phyloP scores from a whole-genome alignment of 2,329 filamentous ascomycete species.

The Colletotrichum shisoi region DNA sequence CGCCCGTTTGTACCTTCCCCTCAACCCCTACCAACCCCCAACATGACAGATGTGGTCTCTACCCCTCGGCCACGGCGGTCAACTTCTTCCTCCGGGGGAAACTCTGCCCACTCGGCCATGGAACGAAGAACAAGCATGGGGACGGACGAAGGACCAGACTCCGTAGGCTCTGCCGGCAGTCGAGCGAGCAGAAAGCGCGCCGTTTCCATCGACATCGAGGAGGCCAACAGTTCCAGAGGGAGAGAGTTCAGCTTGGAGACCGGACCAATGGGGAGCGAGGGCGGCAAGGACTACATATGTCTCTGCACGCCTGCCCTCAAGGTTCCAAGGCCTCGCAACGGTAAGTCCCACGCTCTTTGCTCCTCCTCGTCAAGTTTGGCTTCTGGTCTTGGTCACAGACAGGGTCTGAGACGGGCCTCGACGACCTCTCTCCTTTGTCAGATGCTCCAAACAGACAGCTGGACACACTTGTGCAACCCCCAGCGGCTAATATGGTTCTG shows the following conservation, averaged over 20 bases:
- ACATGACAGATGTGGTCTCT: constrained; percentile 39
- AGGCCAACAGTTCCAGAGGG: constrained; percentile 52
- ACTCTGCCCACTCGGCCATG: constrained; percentile 38
- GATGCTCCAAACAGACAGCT: constrained; percentile 25
- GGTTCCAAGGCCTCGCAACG: constrained; percentile 66
- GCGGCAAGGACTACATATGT: constrained; percentile 57
- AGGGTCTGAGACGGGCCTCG: constrained; percentile 22
- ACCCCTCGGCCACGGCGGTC: constrained; percentile 37
- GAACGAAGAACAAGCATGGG: constrained; percentile 40
- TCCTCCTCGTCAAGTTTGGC: constrained; percentile 32
- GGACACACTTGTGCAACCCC: constrained; percentile 26
- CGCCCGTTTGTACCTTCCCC: constrained; percentile 37
- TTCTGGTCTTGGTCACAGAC: constrained; percentile 20
- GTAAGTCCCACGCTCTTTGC: constrained; percentile 52
- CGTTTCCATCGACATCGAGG: constrained; percentile 56
- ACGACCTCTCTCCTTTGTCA: constrained; percentile 29
- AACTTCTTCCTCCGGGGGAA: constrained; percentile 39
- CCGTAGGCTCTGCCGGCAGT: constrained; percentile 32
- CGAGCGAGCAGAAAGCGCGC: constrained; percentile 53
- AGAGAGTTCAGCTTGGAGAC: constrained; percentile 50
- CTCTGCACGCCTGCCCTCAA: constrained; percentile 65
- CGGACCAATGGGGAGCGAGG: constrained; percentile 43
- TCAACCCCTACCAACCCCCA: constrained; percentile 18
- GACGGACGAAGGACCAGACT: constrained; percentile 30
- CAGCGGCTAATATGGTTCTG: constrained; percentile 46